These are phyloP conservation scores for Trichosporon asahii DNA, from an alignment of 1,284 basidiomycete genomes.

Conservation along the genomic window DNA sequence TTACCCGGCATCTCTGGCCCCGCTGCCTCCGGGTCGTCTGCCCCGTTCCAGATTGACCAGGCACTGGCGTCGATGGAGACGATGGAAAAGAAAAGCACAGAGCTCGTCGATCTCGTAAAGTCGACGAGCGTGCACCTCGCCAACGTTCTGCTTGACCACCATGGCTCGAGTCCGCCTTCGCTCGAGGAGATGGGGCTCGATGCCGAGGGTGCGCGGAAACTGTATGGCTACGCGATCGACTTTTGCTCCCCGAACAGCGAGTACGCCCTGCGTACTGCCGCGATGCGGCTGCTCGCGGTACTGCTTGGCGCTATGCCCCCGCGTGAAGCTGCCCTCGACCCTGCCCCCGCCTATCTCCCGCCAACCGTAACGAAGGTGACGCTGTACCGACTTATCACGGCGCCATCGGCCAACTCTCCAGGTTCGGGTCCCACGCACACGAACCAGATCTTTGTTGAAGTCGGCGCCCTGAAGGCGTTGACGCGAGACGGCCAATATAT, in stretches of 20 bases:
- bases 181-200: constrained; percentile 16
- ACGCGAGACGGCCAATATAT: constrained; percentile 38
- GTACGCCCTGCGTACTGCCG: constrained; percentile 35
- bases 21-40: not conserved
- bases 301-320: constrained; percentile 37
- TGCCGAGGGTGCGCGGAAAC: constrained; percentile 27
- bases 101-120: constrained; percentile 37
- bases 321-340: constrained; percentile 24
- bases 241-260: constrained; percentile 31
- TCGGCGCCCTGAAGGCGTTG: constrained; percentile 40
- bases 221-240: constrained; percentile 34
- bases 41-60: constrained; percentile 36
- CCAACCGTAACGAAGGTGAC: constrained; percentile 30
- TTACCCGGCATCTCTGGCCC: constrained; percentile 10
- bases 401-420: constrained; percentile 20
- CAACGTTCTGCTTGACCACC: constrained; percentile 27
- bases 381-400: constrained; percentile 35
- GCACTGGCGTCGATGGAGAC: constrained; percentile 38
- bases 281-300: constrained; percentile 41
- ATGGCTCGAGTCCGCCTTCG: not conserved
- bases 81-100: constrained; percentile 27
- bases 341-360: constrained; percentile 23
- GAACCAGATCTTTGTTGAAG: constrained; percentile 41
- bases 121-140: constrained; percentile 37
- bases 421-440: constrained; percentile 19